Evolutionary conservation across 495 filamentous ascomycete species (phyloP).

Genomic region (Pyrenula aspistea): DNA sequence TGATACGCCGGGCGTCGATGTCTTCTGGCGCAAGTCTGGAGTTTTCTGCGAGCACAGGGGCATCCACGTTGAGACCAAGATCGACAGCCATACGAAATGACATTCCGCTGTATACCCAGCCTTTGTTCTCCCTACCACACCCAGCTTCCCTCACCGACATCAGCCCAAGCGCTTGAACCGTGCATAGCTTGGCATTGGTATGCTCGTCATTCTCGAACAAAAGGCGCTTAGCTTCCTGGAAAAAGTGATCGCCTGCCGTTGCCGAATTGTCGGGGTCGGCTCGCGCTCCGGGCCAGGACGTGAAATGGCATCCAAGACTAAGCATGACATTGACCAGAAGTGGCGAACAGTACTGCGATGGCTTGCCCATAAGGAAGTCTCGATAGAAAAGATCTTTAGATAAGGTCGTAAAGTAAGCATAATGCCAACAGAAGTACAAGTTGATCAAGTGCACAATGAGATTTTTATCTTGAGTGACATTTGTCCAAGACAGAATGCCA

Average conservation of each 20-base stretch:
- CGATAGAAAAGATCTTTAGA: slow-evolving; percentile 82
- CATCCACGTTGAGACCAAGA: slow-evolving; percentile 83
- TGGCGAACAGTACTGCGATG: slow-evolving; percentile 68
- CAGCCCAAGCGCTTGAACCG: slow-evolving; percentile 83
- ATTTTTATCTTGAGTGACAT: slow-evolving; percentile 66
- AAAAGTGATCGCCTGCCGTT: slow-evolving; percentile 94
- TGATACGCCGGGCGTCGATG: slow-evolving; percentile 77
- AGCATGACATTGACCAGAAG: slow-evolving; percentile 92
- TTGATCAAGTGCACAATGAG: slow-evolving; percentile 80
- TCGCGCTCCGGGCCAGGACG: slow-evolving; percentile 58
- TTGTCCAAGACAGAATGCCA: slow-evolving; percentile 74
- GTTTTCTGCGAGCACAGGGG: slow-evolving; percentile 44
- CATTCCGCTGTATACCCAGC: slow-evolving; percentile 98
- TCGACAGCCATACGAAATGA: slow-evolving; percentile 98
- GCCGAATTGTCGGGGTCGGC: slow-evolving; percentile 57
- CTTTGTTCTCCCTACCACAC: slow-evolving; percentile 87
- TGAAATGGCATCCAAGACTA: slow-evolving; percentile 93
- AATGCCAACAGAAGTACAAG: slow-evolving; percentile 99
- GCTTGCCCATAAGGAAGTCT: slow-evolving; percentile 62
- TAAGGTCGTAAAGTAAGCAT: slow-evolving; percentile 88
- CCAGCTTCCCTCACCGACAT: slow-evolving; percentile 97
- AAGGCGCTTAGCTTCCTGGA: slow-evolving; percentile 83
- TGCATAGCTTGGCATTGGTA: slow-evolving; percentile 80
- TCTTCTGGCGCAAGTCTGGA: slow-evolving; percentile 65
- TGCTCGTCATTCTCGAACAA: slow-evolving; percentile 89